Percentiles rank a stretch among this genome's conserved stretches.
These are phyloP conservation scores for Oidiodendron maius DNA, from an alignment of 495 filamentous ascomycete genomes.

Conservation along the genomic window DNA sequence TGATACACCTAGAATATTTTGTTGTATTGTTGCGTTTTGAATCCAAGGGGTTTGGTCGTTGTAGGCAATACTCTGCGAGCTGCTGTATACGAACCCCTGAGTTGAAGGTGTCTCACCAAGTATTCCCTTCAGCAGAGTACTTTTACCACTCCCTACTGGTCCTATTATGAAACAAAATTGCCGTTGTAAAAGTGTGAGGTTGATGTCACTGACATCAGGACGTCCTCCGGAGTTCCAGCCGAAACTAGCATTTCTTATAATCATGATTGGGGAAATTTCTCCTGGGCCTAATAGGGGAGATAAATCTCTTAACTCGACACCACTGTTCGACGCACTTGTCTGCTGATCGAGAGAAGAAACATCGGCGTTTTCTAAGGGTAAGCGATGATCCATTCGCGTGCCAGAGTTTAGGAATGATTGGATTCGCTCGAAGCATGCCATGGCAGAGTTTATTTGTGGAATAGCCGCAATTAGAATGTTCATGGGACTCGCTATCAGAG, in stretches of 20 bases:
- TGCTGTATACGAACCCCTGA: conserved; percentile 24
- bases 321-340: neutral
- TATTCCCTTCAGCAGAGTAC: conserved; percentile 45
- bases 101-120: conserved; percentile 29
- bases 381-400: neutral
- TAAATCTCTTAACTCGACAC: conserved; percentile 24
- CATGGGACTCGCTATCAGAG: conserved; percentile 25
- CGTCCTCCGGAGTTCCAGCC: neutral
- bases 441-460: conserved; percentile 16
- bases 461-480: conserved; percentile 23
- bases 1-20: conserved; percentile 26
- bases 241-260: conserved; percentile 11
- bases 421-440: conserved; percentile 31
- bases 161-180: conserved; percentile 31
- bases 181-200: neutral
- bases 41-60: conserved; percentile 33
- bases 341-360: conserved; percentile 18
- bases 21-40: conserved; percentile 26
- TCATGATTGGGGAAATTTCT: neutral
- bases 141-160: conserved; percentile 51
- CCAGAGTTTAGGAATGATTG: conserved; percentile 21
- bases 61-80: conserved; percentile 11
- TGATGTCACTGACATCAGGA: neutral
- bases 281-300: neutral
- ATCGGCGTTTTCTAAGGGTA: conserved; percentile 19